phyloP scores from a whole-genome alignment of 148 eudicot genomes.

The Nyssa sinensis region DNA sequence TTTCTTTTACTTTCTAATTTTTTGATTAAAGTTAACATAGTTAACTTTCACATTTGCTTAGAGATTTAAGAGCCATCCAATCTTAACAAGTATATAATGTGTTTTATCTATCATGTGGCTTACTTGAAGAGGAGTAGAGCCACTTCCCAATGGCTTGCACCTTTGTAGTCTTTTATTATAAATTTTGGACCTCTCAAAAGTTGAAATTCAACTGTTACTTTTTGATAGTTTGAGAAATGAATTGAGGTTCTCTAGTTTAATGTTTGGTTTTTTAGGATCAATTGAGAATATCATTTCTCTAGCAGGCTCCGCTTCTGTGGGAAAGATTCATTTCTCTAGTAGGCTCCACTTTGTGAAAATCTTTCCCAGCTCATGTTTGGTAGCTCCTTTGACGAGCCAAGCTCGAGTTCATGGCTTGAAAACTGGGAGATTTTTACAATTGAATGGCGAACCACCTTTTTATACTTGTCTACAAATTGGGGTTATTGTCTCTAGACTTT shows the following conservation, averaged over 20 bases:
- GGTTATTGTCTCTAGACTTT: background rate
- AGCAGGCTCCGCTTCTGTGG: too few relatives aligned
- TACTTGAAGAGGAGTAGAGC: background rate
- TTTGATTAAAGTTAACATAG: too few relatives aligned
- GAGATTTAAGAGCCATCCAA: background rate
- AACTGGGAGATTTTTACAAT: too few relatives aligned
- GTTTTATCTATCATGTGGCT: background rate
- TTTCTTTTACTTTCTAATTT: too few relatives aligned
- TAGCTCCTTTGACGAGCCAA: too few relatives aligned
- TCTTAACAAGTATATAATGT: constrained; percentile 3
- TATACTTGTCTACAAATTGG: background rate
- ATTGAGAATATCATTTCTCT: too few relatives aligned
- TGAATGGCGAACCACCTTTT: background rate
- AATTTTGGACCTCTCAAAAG: background rate
- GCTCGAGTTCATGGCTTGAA: too few relatives aligned
- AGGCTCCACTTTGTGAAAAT: too few relatives aligned
- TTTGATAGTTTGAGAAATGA: background rate
- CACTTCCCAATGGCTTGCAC: background rate
- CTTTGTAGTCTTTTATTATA: background rate
- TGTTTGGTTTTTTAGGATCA: too few relatives aligned
- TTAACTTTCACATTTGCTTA: background rate
- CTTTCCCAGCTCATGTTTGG: too few relatives aligned
- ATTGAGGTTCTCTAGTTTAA: background rate
- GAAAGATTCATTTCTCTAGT: too few relatives aligned
- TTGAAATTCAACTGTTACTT: background rate